Conservation (phyloP, 2,329 filamentous ascomycete genomes). For the Scedosporium dehoogii region DNA sequence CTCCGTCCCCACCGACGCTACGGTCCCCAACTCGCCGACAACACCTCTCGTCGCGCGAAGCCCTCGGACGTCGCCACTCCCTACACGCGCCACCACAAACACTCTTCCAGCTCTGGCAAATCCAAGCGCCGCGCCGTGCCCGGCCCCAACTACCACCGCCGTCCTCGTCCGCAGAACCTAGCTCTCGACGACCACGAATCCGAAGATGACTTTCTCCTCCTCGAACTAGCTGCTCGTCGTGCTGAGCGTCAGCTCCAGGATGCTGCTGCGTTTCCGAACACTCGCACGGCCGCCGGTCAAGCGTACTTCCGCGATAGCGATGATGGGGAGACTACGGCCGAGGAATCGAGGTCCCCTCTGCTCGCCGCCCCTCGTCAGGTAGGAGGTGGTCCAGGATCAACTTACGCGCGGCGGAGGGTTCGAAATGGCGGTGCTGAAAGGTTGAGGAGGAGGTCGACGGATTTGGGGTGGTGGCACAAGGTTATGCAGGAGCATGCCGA, state of each 20-base stretch:
- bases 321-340: conserved; percentile 40
- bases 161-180: not conserved
- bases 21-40: conserved; percentile 67
- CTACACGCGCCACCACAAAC: conserved; percentile 40
- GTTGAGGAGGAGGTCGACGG: conserved; percentile 44
- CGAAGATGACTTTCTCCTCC: conserved; percentile 71
- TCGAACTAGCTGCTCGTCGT: conserved; percentile 70
- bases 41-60: conserved; percentile 57
- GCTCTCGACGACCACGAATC: conserved; percentile 47
- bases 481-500: conserved; percentile 74
- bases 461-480: conserved; percentile 64
- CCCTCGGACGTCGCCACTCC: conserved; percentile 54
- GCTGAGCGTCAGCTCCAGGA: conserved; percentile 74
- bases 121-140: not conserved
- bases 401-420: conserved; percentile 13
- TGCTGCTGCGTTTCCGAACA: conserved; percentile 61
- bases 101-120: conserved; percentile 4
- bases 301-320: conserved; percentile 57
- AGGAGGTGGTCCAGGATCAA: no score
- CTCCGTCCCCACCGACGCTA: conserved; percentile 40
- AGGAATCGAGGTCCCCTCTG: conserved; percentile 23
- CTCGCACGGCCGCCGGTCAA: conserved; percentile 26
- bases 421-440: conserved; percentile 23
- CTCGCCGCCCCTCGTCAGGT: conserved; percentile 8
- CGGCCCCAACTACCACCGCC: not conserved